A percentile compares a stretch with the other conserved stretches of the same genome.
Conservation (phyloP, 1,284 basidiomycete species). For the Naganishia albida region DNA sequence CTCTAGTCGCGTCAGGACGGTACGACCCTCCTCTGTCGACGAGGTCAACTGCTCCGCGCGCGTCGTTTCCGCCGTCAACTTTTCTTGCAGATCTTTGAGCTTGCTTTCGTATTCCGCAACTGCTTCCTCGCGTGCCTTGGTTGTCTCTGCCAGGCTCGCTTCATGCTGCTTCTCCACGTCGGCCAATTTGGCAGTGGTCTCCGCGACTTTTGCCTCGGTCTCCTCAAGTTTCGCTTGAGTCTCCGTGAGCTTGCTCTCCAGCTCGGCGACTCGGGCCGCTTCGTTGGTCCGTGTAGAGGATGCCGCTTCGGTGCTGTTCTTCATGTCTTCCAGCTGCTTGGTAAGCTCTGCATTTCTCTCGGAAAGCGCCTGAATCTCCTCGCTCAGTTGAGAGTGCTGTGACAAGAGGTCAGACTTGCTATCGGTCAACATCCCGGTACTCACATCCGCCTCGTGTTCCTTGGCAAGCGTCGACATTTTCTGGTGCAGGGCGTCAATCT, state of each 20-base stretch:
- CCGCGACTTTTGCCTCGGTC: constrained; percentile 33
- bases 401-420: not conserved
- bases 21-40: not conserved
- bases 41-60: constrained; percentile 4
- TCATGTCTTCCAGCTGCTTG: constrained; percentile 58
- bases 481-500: constrained; percentile 56
- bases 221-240: constrained; percentile 41
- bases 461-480: constrained; percentile 43
- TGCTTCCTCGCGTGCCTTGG: constrained; percentile 10
- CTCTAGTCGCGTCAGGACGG: not conserved
- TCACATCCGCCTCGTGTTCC: constrained; percentile 56
- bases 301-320: constrained; percentile 43
- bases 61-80: constrained; percentile 56
- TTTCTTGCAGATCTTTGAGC: constrained; percentile 80
- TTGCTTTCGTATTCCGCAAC: constrained; percentile 54
- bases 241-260: constrained; percentile 32
- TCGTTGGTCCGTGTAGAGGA: constrained; percentile 25
- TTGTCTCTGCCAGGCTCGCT: constrained; percentile 64
- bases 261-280: constrained; percentile 21
- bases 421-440: constrained; percentile 25
- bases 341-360: constrained; percentile 33
- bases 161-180: constrained; percentile 9
- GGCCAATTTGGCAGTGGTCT: not conserved
- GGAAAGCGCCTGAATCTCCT: constrained; percentile 36
- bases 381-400: constrained; percentile 28